Evolutionary conservation across 352 stramenopile genomes (phyloP).

Genomic region (Pythium guiyangense): DNA sequence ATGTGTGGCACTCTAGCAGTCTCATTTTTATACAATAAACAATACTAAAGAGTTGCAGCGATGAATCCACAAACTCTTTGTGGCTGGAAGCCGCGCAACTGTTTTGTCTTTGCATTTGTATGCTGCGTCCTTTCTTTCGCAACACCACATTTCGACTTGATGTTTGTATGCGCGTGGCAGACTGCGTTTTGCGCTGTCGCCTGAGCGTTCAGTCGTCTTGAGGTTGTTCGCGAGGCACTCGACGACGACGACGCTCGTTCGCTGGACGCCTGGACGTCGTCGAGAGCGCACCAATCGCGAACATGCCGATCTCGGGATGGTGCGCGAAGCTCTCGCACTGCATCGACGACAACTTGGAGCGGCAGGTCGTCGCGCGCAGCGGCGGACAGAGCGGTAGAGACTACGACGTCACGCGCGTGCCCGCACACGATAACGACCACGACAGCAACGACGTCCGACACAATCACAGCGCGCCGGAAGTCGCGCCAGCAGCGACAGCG

Average conservation of each 20-base stretch:
- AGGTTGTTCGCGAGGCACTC: not conserved
- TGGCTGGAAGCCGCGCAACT: too few species aligned
- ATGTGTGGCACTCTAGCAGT: too few species aligned
- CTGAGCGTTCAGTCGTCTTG: not conserved
- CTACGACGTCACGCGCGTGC: not conserved
- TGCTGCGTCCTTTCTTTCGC: too few species aligned
- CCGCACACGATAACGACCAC: not conserved
- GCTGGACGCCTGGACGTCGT: too few species aligned
- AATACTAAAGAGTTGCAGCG: too few species aligned
- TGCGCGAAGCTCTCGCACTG: constrained; percentile 15
- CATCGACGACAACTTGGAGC: constrained; percentile 2
- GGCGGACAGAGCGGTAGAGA: not conserved
- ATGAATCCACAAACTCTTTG: too few species aligned
- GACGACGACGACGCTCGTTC: not conserved
- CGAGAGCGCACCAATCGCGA: not conserved
- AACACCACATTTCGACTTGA: too few species aligned
- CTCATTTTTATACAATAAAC: too few species aligned
- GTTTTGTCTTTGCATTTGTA: too few species aligned
- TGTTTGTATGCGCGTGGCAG: too few species aligned
- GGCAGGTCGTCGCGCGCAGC: constrained; percentile 3
- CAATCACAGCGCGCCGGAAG: not conserved
- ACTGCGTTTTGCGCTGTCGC: not conserved
- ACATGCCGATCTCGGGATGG: constrained; percentile 13
- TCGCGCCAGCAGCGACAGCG: not conserved
- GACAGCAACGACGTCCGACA: too few species aligned